A percentile compares a stretch with the other conserved stretches of the same genome.
Evolutionary conservation across 176 grass and related monocot species (phyloP).

Genomic region (Musa itinerans): DNA sequence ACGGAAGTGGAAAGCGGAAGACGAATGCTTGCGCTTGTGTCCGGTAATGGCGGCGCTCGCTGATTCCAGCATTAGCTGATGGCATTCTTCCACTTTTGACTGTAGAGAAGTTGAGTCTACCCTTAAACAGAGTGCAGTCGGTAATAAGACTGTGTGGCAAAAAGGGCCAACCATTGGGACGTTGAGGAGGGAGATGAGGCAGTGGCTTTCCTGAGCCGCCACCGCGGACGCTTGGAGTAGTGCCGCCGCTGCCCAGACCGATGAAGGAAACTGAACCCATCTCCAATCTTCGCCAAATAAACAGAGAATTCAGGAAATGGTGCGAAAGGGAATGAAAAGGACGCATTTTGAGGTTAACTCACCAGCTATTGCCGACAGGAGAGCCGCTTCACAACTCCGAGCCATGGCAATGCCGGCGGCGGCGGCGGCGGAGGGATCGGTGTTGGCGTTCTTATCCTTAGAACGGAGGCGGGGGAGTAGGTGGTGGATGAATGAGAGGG

Average conservation of each 20-base stretch:
- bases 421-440: not conserved
- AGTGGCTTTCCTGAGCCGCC: constrained; percentile 10
- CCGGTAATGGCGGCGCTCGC: not conserved
- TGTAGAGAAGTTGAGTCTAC: not conserved
- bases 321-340: not conserved
- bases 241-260: constrained; percentile 64
- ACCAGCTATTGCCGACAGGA: constrained; percentile 50
- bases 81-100: constrained; percentile 51
- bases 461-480: constrained; percentile 26
- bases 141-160: too few species aligned
- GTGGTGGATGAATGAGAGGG: constrained; percentile 57
- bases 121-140: not conserved
- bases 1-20: not conserved
- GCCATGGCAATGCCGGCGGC: constrained; percentile 10
- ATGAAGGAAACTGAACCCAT: constrained; percentile 58
- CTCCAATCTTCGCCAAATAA: constrained; percentile 41
- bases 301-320: not conserved
- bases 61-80: constrained; percentile 33
- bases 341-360: constrained; percentile 8
- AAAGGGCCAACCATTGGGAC: constrained; percentile 37
- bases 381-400: constrained; percentile 33
- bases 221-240: constrained; percentile 28
- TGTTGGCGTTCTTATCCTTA: not conserved
- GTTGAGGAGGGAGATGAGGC: constrained; percentile 39
- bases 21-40: constrained; percentile 42